Evolutionary conservation across 202 grass and related monocot genomes (phyloP), one percentile per base, ranked within the genome.

Genomic region (Musa balbisiana): DNA sequence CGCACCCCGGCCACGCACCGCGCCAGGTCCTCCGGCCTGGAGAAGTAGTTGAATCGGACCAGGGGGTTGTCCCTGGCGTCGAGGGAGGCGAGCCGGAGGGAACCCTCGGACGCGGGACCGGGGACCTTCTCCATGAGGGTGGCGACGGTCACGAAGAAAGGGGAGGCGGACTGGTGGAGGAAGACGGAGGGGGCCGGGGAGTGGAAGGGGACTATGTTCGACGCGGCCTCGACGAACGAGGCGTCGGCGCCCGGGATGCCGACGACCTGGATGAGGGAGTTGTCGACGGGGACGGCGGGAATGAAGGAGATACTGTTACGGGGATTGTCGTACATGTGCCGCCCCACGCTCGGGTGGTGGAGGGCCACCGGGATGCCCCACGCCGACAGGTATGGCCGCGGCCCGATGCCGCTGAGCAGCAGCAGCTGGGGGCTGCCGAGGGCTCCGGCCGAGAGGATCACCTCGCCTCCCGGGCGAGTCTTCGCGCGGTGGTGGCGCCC

Each of bases 181-280:
- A 55, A 73, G 62, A 58, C 75, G 2, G 84, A 78, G 49, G 81
- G 81, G 67, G 80, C 24, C 1, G 69, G 33, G 9, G 85, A 85
- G 67, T 87, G 26, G 71, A 92, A 80, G 11, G 90, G 82, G 3
- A 89, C 86, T 23, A 88, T 84, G 83, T 89, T 92, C 4, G 93
- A 90, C 19, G 87, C 90, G 6, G 92, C 90, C 82, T 96, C 92
- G 1, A 96, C 73, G 82, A 90, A 92, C 26, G 87, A 86, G 15
- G 79, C 75, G 23, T 72, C 67, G 22, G 83, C 87, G 50, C 77
- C 82, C 10, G 90, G 90, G 74, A 96, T 96, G 69, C 87, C 92
- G 1, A 96, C 92, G 0, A 96, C 87, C 83, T 96, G 90, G 83
- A 92, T 90, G 24, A 96, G 92, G 68, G 92, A 96, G 53, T 90